phyloP scores from a whole-genome alignment of 2,329 filamentous ascomycete genomes.

The Bimuria novae-zelandiae region DNA sequence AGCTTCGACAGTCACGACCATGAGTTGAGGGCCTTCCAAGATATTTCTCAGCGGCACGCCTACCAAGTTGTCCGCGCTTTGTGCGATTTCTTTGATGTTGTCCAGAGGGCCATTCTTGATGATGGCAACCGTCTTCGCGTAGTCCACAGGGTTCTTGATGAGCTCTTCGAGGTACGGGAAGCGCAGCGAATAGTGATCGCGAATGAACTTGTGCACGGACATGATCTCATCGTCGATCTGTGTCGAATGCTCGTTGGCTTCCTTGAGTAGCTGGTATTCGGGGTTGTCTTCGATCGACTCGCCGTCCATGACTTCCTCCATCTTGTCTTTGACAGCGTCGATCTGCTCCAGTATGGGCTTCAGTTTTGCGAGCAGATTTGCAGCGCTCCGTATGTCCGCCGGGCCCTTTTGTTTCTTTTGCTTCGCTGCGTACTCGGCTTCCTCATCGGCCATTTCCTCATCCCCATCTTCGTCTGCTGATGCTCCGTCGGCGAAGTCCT shows the following conservation, averaged over 20 bases:
- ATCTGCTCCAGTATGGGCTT: conserved; percentile 76
- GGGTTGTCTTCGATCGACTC: conserved; percentile 88
- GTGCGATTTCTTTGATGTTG: conserved; percentile 79
- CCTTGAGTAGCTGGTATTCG: conserved; percentile 84
- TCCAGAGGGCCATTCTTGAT: conserved; percentile 91
- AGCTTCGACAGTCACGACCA: conserved; percentile 95
- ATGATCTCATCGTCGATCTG: conserved; percentile 92
- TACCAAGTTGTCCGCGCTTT: conserved; percentile 77
- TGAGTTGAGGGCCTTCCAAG: conserved; percentile 84
- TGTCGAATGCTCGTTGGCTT: conserved; percentile 87
- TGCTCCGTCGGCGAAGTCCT: conserved; percentile 44
- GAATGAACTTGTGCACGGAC: conserved; percentile 92
- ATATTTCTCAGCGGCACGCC: conserved; percentile 76
- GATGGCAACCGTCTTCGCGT: conserved; percentile 92
- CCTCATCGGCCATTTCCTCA: conserved; percentile 64
- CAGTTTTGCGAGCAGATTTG: conserved; percentile 78
- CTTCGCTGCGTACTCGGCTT: conserved; percentile 58
- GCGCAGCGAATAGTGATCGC: conserved; percentile 91
- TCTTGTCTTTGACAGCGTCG: conserved; percentile 58
- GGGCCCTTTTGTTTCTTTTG: conserved; percentile 71
- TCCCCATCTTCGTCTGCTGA: conserved; percentile 55
- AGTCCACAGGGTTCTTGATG: conserved; percentile 89
- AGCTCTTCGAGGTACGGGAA: conserved; percentile 93
- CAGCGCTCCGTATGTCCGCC: conserved; percentile 75
- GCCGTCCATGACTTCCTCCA: conserved; percentile 72